Conservation (phyloP, 2,329 filamentous ascomycete genomes). For the Talaromyces pinophilus region DNA sequence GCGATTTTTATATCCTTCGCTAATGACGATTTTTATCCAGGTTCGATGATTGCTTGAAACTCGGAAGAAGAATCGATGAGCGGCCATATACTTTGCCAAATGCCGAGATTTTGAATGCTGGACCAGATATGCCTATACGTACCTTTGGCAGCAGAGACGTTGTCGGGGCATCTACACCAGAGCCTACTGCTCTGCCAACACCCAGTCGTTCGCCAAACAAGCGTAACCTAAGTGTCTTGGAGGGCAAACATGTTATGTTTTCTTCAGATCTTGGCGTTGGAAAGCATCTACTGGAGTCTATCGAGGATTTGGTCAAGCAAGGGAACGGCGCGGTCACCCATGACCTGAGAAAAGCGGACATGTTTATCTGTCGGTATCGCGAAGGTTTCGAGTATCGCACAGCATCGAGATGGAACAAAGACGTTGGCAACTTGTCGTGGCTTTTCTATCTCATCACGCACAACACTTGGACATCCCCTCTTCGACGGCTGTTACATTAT, state of each 20-base stretch:
- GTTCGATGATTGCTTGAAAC: constrained; percentile 95
- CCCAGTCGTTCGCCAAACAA: constrained; percentile 35
- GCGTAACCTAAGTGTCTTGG: constrained; percentile 70
- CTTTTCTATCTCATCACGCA: constrained; percentile 87
- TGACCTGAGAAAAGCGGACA: constrained; percentile 69
- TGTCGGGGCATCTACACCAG: constrained; percentile 64
- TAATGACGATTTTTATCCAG: constrained; percentile 45
- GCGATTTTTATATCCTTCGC: neutral
- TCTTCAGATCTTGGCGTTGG: constrained; percentile 72
- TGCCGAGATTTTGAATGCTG: constrained; percentile 72
- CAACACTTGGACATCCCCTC: constrained; percentile 84
- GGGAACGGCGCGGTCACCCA: constrained; percentile 71
- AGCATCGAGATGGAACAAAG: constrained; percentile 74
- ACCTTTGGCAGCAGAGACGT: constrained; percentile 63
- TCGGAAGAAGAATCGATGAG: constrained; percentile 89
- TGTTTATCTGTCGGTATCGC: constrained; percentile 84
- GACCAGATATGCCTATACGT: constrained; percentile 58
- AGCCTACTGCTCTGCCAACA: constrained; percentile 45
- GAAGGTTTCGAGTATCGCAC: constrained; percentile 75
- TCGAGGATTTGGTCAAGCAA: constrained; percentile 68
- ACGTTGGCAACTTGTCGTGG: constrained; percentile 92
- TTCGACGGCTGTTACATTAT: constrained; percentile 83
- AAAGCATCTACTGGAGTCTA: constrained; percentile 63
- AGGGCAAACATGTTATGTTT: constrained; percentile 74
- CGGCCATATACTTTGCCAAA: constrained; percentile 81